A percentile compares a stretch with the other conserved stretches of the same genome.
Evolutionary conservation across 1,284 basidiomycete species (phyloP).

Genomic region (Trichosporon inkin): DNA sequence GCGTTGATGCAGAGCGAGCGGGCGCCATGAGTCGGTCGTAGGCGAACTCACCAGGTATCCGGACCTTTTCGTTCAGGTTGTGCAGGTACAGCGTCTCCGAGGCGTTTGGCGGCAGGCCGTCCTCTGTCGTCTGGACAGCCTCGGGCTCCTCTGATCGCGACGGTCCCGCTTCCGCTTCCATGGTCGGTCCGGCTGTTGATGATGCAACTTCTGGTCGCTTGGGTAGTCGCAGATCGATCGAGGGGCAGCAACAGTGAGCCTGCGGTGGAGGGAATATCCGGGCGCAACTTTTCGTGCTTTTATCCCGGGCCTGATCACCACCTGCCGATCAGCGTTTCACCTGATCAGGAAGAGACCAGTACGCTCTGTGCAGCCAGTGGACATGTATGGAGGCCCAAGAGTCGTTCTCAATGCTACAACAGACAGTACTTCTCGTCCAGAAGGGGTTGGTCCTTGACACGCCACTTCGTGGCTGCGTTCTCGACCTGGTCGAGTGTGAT

Average conservation of each 20-base stretch:
- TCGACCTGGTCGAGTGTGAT: constrained; percentile 71
- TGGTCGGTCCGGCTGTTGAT: neutral
- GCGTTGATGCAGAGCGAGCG: neutral
- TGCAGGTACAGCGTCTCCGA: constrained; percentile 93
- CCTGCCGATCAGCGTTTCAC: neutral
- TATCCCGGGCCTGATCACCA: neutral
- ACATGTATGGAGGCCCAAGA: neutral
- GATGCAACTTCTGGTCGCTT: neutral
- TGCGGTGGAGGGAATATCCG: neutral
- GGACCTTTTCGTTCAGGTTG: constrained; percentile 96
- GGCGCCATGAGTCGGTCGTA: neutral
- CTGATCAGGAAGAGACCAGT: neutral
- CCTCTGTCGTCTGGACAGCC: constrained; percentile 6
- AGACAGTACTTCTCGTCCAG: constrained; percentile 41
- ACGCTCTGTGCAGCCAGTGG: too few species aligned
- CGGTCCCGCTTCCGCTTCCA: constrained; percentile 6
- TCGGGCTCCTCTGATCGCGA: neutral
- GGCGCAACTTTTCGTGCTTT: neutral
- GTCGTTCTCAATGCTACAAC: constrained; percentile 20
- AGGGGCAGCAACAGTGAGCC: neutral
- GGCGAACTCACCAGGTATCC: constrained; percentile 63
- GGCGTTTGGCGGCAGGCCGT: constrained; percentile 49
- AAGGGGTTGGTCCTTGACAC: constrained; percentile 37
- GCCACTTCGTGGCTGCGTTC: constrained; percentile 35
- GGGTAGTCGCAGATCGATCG: neutral